These are phyloP conservation scores for Tieghemostelium lacteum DNA, from an alignment of 78 protist species.

Conservation along the genomic window DNA sequence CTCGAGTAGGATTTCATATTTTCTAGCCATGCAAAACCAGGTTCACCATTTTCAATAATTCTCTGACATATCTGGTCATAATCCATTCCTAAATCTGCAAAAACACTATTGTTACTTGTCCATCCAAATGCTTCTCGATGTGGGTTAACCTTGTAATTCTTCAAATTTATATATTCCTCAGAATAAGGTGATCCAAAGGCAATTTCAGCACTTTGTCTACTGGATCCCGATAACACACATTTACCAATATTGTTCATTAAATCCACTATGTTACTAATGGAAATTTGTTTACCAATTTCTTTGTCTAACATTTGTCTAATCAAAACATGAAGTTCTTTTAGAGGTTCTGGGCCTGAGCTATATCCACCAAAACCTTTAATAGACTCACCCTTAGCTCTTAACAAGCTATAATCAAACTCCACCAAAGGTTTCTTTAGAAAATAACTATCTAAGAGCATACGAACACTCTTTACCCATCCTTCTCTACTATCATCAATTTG, in stretches of 20 bases:
- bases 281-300: slow-evolving; percentile 43
- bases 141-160: slow-evolving; percentile 90
- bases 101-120: slow-evolving; percentile 92
- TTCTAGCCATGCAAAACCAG: slow-evolving; percentile 94
- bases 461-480: slow-evolving; percentile 91
- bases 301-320: slow-evolving; percentile 22
- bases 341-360: slow-evolving; percentile 87
- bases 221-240: slow-evolving; percentile 94
- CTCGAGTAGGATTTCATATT: slow-evolving; percentile 90
- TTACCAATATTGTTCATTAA: slow-evolving; percentile 93
- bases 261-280: slow-evolving; percentile 86
- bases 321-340: slow-evolving; percentile 77
- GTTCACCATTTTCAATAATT: slow-evolving; percentile 92
- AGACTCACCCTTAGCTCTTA: slow-evolving; percentile 86
- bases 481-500: slow-evolving; percentile 86
- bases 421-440: not conserved
- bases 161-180: slow-evolving; percentile 87
- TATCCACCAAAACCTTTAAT: slow-evolving; percentile 94
- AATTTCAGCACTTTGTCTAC: slow-evolving; percentile 91
- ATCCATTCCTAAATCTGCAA: slow-evolving; percentile 91
- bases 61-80: slow-evolving; percentile 58
- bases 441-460: slow-evolving; percentile 72
- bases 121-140: slow-evolving; percentile 88
- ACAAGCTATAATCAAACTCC: slow-evolving; percentile 81
- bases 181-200: slow-evolving; percentile 88